These are phyloP conservation scores for Trametes maxima DNA, from an alignment of 768 basidiomycete genomes.

Conservation along the genomic window DNA sequence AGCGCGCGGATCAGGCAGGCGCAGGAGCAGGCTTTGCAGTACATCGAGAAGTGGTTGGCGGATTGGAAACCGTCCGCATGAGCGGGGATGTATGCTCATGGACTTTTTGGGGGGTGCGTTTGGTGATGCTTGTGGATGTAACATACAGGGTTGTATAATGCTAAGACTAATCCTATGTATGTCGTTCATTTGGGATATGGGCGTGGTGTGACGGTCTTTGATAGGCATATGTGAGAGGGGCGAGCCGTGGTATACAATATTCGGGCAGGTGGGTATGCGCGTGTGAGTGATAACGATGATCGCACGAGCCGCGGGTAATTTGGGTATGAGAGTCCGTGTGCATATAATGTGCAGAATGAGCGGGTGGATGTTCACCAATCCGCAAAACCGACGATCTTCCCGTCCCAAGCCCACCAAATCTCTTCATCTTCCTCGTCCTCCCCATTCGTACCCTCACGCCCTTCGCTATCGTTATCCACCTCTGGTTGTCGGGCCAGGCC, in stretches of 20 bases:
- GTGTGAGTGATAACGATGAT: too few species aligned
- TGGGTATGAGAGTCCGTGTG: not conserved
- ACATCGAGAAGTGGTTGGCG: constrained; percentile 1
- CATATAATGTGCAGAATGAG: not conserved
- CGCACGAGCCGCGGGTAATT: too few species aligned
- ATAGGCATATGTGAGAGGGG: too few species aligned
- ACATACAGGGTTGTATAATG: too few species aligned
- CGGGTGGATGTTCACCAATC: constrained; percentile 40
- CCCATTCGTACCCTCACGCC: constrained; percentile 21
- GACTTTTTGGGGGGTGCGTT: not conserved
- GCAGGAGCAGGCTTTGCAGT: not conserved
- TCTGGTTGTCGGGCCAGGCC: not conserved
- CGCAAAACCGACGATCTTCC: constrained; percentile 48
- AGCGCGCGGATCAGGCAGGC: not conserved
- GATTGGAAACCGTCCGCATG: constrained; percentile 4
- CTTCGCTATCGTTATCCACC: constrained; percentile 1
- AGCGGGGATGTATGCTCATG: not conserved
- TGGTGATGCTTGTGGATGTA: too few species aligned
- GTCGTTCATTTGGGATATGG: too few species aligned
- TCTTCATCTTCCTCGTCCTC: constrained; percentile 45
- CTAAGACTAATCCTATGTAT: too few species aligned
- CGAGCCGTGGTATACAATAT: too few species aligned
- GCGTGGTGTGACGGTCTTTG: too few species aligned
- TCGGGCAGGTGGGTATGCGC: too few species aligned
- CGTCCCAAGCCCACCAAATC: constrained; percentile 58